Percentiles rank a stretch among this genome's conserved stretches.
Conservation (phyloP, 495 filamentous ascomycete genomes). For the Penicillium bovifimosum region DNA sequence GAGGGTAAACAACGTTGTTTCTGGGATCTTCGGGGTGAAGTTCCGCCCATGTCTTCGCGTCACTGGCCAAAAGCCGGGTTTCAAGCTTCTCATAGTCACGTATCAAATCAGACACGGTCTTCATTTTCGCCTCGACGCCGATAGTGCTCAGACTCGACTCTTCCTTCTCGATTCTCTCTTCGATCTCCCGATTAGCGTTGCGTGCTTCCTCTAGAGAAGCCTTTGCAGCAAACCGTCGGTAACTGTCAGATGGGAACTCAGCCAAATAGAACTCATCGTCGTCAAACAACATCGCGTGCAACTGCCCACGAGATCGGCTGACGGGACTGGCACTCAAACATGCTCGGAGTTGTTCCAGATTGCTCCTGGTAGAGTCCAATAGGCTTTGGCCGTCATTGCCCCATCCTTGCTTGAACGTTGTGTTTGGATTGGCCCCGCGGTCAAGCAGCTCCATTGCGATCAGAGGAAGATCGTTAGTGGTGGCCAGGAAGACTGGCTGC, state of each 20-base stretch:
- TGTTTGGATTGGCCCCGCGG: slow-evolving; percentile 54
- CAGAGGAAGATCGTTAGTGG: slow-evolving; percentile 43
- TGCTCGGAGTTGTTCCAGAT: slow-evolving; percentile 37
- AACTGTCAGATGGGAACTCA: slow-evolving; percentile 42
- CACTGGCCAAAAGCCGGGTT: slow-evolving; percentile 41
- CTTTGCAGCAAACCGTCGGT: slow-evolving; percentile 43
- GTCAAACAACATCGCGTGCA: slow-evolving; percentile 17
- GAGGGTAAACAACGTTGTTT: too few relatives aligned
- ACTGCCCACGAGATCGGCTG: neutral
- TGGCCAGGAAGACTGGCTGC: slow-evolving; percentile 59
- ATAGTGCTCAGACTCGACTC: neutral
- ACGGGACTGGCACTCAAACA: slow-evolving; percentile 21
- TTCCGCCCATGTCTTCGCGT: slow-evolving; percentile 60
- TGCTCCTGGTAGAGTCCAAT: slow-evolving; percentile 17
- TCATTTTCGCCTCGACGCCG: slow-evolving; percentile 45
- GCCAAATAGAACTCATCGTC: slow-evolving; percentile 40
- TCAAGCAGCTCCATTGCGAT: slow-evolving; percentile 52
- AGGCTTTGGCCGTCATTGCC: neutral
- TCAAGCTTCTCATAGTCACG: slow-evolving; percentile 50
- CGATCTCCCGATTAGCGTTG: slow-evolving; percentile 2
- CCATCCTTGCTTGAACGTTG: slow-evolving; percentile 34
- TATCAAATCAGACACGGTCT: slow-evolving; percentile 39
- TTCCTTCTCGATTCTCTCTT: neutral
- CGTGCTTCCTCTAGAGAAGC: slow-evolving; percentile 12
- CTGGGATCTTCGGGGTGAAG: slow-evolving; percentile 42